These are phyloP conservation scores for Taiozyma sp. DNA, from an alignment of 1,139 yeast species.

Conservation along the genomic window DNA sequence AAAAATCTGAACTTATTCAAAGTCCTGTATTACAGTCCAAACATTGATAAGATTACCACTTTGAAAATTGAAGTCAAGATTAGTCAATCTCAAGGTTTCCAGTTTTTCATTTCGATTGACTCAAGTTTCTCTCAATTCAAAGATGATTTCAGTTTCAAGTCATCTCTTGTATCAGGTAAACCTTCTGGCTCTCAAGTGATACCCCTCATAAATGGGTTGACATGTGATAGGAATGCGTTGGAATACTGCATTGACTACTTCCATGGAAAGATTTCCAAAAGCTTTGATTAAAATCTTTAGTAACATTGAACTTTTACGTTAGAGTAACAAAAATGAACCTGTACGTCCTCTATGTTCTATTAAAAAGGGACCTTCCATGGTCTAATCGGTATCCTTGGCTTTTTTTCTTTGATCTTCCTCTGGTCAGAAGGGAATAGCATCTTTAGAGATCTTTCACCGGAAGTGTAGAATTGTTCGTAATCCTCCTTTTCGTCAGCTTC, in stretches of 20 bases:
- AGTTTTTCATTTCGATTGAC: not conserved
- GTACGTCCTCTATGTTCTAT: not conserved
- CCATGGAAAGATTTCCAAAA: slow-evolving; percentile 5
- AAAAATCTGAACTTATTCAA: slow-evolving; percentile 18
- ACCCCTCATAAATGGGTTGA: slow-evolving; percentile 14
- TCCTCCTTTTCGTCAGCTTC: not conserved
- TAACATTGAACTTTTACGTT: no score
- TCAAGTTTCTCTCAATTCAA: slow-evolving; percentile 2
- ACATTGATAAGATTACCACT: not conserved
- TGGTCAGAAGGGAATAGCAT: slow-evolving; percentile 13
- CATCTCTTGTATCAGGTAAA: slow-evolving; percentile 5
- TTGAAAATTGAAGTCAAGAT: not conserved
- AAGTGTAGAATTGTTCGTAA: slow-evolving; percentile 4
- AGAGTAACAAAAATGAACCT: not conserved
- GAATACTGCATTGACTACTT: slow-evolving; percentile 14
- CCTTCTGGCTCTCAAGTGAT: slow-evolving; percentile 4
- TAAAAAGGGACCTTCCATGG: slow-evolving; percentile 18
- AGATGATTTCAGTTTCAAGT: slow-evolving; percentile 8
- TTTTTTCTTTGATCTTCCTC: slow-evolving; percentile 4
- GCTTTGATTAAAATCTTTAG: not conserved
- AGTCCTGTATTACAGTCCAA: slow-evolving; percentile 16
- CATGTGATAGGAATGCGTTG: slow-evolving; percentile 14
- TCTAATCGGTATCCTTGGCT: not conserved
- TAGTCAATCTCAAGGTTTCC: not conserved
- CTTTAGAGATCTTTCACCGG: slow-evolving; percentile 10